Percentiles rank a stretch among this genome's conserved stretches.
These are phyloP conservation scores for Diaporthe citri DNA, from an alignment of 2,329 filamentous ascomycete genomes.

Conservation along the genomic window DNA sequence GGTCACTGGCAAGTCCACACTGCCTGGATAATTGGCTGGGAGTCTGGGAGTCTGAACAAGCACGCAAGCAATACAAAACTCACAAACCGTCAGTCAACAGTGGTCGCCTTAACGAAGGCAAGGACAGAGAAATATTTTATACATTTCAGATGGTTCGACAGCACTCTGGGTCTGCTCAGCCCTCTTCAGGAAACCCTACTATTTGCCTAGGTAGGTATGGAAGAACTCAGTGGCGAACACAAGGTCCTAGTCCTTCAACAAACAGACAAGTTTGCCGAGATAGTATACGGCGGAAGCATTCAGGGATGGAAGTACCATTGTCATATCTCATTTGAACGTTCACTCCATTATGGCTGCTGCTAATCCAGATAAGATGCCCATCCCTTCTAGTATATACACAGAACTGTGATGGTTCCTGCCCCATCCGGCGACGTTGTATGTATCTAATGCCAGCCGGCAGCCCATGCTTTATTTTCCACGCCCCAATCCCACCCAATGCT, in stretches of 20 bases:
- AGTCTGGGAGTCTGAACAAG: background rate
- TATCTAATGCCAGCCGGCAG: slow-evolving; percentile 12
- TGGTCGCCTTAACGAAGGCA: background rate
- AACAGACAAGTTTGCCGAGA: background rate
- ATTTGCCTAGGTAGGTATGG: background rate
- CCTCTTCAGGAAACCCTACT: no score
- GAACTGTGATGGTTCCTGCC: slow-evolving; percentile 17
- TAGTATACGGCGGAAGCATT: background rate
- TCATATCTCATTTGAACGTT: background rate
- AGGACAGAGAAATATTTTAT: background rate
- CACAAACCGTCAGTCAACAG: background rate
- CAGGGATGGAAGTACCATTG: background rate
- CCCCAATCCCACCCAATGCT: background rate
- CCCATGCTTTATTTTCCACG: slow-evolving; percentile 6
- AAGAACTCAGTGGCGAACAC: background rate
- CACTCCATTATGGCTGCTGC: slow-evolving; percentile 1
- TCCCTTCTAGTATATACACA: slow-evolving; percentile 7
- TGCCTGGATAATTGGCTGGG: background rate
- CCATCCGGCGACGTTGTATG: slow-evolving; percentile 2
- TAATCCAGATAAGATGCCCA: background rate
- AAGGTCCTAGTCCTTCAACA: background rate
- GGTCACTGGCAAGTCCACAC: background rate
- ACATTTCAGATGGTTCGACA: background rate
- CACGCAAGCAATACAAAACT: background rate
- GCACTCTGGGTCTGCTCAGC: background rate